A percentile compares a stretch with the other conserved stretches of the same genome.
These are phyloP conservation scores for Sugiyamaella xylanicola DNA, from an alignment of 1,139 yeast species.

Conservation along the genomic window DNA sequence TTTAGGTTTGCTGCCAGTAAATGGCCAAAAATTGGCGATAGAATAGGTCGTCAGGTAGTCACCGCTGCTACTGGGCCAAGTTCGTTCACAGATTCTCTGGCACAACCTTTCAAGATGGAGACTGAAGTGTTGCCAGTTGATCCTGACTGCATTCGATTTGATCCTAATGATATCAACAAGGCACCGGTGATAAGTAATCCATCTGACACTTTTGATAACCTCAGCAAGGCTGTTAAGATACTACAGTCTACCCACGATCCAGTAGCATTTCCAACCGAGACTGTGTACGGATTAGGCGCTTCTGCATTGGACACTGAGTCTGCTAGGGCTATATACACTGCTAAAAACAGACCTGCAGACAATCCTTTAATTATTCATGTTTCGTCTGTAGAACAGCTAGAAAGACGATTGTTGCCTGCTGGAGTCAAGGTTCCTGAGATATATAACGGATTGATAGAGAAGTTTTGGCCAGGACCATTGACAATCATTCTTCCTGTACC, in stretches of 20 bases:
- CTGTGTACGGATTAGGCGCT: slow-evolving; percentile 95
- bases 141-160: slow-evolving; percentile 48
- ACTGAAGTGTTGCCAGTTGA: slow-evolving; percentile 53
- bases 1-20: background rate
- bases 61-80: background rate
- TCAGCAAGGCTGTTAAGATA: slow-evolving; percentile 60
- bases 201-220: slow-evolving; percentile 51
- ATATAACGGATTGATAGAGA: slow-evolving; percentile 61
- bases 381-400: slow-evolving; percentile 72
- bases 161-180: slow-evolving; percentile 29
- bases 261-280: slow-evolving; percentile 95
- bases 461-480: slow-evolving; percentile 96
- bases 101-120: slow-evolving; percentile 19
- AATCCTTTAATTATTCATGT: slow-evolving; percentile 92
- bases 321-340: slow-evolving; percentile 73
- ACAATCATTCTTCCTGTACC: slow-evolving; percentile 77
- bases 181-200: slow-evolving; percentile 18
- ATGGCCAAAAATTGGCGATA: background rate
- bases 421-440: slow-evolving; percentile 72
- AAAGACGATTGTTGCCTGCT: slow-evolving; percentile 52
- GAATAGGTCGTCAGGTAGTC: background rate
- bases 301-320: slow-evolving; percentile 75
- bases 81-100: background rate
- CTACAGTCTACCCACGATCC: slow-evolving; percentile 56
- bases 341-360: slow-evolving; percentile 93